A percentile compares a stretch with the other conserved stretches of the same genome.
Evolutionary conservation across 768 basidiomycete genomes (phyloP).

Genomic region (Infundibulicybe gibba): DNA sequence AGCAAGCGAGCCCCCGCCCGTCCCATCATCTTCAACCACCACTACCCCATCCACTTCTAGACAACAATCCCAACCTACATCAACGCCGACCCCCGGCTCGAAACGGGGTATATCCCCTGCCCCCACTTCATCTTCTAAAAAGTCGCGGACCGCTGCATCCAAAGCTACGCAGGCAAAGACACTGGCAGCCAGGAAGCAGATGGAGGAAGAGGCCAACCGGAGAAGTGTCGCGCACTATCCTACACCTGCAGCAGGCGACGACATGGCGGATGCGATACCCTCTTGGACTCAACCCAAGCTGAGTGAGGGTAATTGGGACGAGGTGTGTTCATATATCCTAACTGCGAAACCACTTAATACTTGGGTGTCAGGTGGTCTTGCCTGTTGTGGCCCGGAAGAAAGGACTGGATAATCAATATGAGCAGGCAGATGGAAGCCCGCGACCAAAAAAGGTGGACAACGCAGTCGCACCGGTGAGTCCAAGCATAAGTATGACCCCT

Average conservation of each 20-base stretch:
- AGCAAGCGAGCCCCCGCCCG: conserved; percentile 32
- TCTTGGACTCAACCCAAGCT: conserved; percentile 76
- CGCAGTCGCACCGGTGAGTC: conserved; percentile 55
- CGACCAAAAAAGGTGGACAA: conserved; percentile 41
- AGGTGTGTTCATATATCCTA: conserved; percentile 39
- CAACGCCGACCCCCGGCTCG: conserved; percentile 16
- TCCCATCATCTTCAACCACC: conserved; percentile 27
- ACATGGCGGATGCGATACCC: conserved; percentile 72
- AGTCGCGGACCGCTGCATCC: conserved; percentile 22
- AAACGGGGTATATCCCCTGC: conserved; percentile 31
- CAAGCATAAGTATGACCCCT: conserved; percentile 1
- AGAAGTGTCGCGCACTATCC: conserved; percentile 70
- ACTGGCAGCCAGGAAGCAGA: conserved; percentile 30
- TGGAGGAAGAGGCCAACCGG: conserved; percentile 42
- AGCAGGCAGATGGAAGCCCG: conserved; percentile 66
- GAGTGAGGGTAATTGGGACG: conserved; percentile 78
- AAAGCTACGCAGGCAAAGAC: conserved; percentile 37
- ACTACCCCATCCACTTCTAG: conserved; percentile 20
- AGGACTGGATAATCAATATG: conserved; percentile 69
- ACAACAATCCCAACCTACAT: conserved; percentile 26
- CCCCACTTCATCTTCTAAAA: conserved; percentile 16
- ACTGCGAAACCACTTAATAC: conserved; percentile 5
- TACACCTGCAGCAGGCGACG: conserved; percentile 42
- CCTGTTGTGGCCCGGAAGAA: conserved; percentile 84
- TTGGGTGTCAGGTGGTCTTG: conserved; percentile 59